Evolutionary conservation across 192 early-diverging fungal species (phyloP).

Genomic region (Linnemannia zychae): DNA sequence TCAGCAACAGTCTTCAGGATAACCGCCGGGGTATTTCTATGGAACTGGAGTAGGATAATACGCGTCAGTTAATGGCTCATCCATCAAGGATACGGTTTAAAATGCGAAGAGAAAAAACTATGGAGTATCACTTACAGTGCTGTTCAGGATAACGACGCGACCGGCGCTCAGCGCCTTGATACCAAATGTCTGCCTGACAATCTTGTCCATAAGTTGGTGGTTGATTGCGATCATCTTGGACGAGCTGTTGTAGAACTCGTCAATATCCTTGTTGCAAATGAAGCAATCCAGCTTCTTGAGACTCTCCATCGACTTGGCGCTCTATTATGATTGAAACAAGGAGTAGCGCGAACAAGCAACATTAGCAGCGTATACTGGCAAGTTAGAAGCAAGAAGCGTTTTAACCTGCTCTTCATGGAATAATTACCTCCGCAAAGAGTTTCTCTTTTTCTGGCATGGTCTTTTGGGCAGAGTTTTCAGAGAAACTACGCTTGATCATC

Average conservation of each 20-base stretch:
- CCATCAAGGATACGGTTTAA: background rate
- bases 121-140: slow-evolving; percentile 48
- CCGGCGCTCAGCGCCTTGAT: slow-evolving; percentile 78
- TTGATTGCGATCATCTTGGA: slow-evolving; percentile 65
- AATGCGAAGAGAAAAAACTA: background rate
- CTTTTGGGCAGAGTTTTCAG: slow-evolving; percentile 90
- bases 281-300: slow-evolving; percentile 80
- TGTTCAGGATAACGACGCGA: slow-evolving; percentile 84
- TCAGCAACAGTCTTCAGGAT: slow-evolving; percentile 66
- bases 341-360: background rate
- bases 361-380: background rate
- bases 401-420: background rate
- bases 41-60: slow-evolving; percentile 59
- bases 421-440: slow-evolving; percentile 70
- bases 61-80: background rate
- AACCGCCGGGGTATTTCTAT: slow-evolving; percentile 75
- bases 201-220: slow-evolving; percentile 67
- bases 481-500: slow-evolving; percentile 98
- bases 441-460: slow-evolving; percentile 86
- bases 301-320: slow-evolving; percentile 69
- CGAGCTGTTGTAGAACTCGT: slow-evolving; percentile 78
- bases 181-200: slow-evolving; percentile 69
- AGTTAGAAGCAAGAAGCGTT: no score
- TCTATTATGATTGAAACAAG: slow-evolving; percentile 47
- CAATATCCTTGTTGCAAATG: slow-evolving; percentile 85